Evolutionary conservation across 805 yeast genomes (phyloP).

Genomic region (Suhomyces pyralidae): DNA sequence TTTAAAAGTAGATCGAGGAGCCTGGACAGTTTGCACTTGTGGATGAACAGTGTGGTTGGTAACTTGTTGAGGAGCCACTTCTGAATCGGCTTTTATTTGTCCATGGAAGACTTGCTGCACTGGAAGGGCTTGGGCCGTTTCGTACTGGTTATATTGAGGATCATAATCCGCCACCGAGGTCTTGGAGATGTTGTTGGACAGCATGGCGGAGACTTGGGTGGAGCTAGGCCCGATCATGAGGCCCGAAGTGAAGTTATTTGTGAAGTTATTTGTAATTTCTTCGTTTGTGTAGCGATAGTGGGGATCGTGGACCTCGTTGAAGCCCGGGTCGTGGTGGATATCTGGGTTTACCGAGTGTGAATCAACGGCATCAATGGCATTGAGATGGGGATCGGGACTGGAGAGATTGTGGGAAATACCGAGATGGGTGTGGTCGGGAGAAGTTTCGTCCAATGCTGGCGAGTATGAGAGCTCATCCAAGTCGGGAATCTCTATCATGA

Average conservation of each 20-base stretch:
- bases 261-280: no score
- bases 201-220: constrained; percentile 1
- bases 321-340: constrained; percentile 5
- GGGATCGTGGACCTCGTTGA: constrained; percentile 5
- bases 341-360: neutral
- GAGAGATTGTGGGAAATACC: neutral
- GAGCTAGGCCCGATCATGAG: constrained; percentile 1
- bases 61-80: neutral
- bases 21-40: no score
- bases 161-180: constrained; percentile 1
- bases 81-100: neutral
- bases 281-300: neutral
- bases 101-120: neutral
- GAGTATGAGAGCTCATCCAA: constrained; percentile 27
- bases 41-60: no score
- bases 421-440: neutral
- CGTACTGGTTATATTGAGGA: constrained; percentile 3
- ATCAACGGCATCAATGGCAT: constrained; percentile 7
- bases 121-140: constrained; percentile 1
- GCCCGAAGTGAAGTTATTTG: neutral
- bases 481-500: constrained; percentile 46
- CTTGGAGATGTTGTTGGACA: constrained; percentile 5
- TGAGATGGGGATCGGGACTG: neutral
- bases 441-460: constrained; percentile 1
- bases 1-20: no score